Evolutionary conservation across 164 flowering plant genomes (phyloP), one percentile per base, ranked within the genome.

Genomic region (Dillenia turbinata): DNA sequence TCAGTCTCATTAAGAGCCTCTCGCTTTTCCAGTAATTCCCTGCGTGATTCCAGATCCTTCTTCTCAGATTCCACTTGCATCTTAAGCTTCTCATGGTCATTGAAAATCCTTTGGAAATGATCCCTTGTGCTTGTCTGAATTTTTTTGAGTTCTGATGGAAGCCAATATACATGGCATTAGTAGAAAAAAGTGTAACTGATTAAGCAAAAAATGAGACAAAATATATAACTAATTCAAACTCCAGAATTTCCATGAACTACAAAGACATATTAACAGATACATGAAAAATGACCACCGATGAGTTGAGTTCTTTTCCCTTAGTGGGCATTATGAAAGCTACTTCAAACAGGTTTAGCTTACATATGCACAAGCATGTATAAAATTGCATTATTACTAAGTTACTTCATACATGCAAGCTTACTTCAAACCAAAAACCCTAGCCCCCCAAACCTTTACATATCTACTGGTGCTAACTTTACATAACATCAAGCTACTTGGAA

Each of bases 1-100:
- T 85, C 89, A 66, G 22, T 69, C 47, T 88, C 90, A 83, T 82
- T 83, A 22, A 74, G 71, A 2, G 79, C 83, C 66, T 82, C 84
- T 10, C 86, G 85, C 59, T 69, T 65, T 43, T 69, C 77, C 66
- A 91, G 65, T 47, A 77, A 77, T 65, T 64, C 56, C 44, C 66
- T 17, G n/a, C 72, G 69, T 40, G 9, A 9, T 61, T 70, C 71
- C 15, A 91, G 77, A 26, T 80, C 67, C 58, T 70, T 61, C 69
- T 63, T 81, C 69, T 74, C 73, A 68, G 71, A 77, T 61, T 82
- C 79, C 56, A 93, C 61, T 9, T 76, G 62, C 12, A 10, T 14
- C 64, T 70, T 77, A 19, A 63, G 68, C 57, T 67, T 73, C 45
- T 83, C 85, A 68, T 88, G 94, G 50, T 85, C 90, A 8, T 6